Evolutionary conservation across 768 basidiomycete genomes (phyloP).

Genomic region (Boletus vinaceobasis): DNA sequence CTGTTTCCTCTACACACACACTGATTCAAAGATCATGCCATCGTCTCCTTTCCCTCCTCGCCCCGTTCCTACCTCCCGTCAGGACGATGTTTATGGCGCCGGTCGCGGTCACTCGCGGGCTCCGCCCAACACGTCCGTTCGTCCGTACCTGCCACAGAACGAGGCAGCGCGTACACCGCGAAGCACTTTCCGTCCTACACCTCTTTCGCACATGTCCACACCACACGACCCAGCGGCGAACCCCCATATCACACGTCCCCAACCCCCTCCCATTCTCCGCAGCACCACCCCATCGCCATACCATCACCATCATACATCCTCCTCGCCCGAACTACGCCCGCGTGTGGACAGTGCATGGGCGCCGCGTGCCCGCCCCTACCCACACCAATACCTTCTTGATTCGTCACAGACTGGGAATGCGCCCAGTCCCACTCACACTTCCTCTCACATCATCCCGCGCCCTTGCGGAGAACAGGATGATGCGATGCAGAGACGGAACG

Average conservation of each 20-base stretch:
- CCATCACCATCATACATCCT: slow-evolving; percentile 22
- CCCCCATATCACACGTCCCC: background rate
- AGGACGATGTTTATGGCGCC: slow-evolving; percentile 5
- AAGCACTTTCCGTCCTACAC: slow-evolving; percentile 18
- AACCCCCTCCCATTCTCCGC: slow-evolving; percentile 8
- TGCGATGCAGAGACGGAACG: slow-evolving; percentile 8
- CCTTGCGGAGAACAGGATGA: slow-evolving; percentile 12
- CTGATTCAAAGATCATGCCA: slow-evolving; percentile 15
- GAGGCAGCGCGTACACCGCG: slow-evolving; percentile 12
- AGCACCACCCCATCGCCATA: slow-evolving; percentile 4
- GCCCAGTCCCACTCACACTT: background rate
- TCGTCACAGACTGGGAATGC: background rate
- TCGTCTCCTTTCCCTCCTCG: slow-evolving; percentile 20
- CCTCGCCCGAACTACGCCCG: slow-evolving; percentile 23
- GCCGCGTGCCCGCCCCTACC: slow-evolving; percentile 19
- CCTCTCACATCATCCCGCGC: slow-evolving; percentile 13
- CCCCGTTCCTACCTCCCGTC: slow-evolving; percentile 4
- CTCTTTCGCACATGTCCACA: background rate
- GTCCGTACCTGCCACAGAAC: background rate
- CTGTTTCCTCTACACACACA: background rate
- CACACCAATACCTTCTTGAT: slow-evolving; percentile 12
- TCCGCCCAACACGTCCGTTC: slow-evolving; percentile 1
- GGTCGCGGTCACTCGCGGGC: background rate
- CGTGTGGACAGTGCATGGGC: slow-evolving; percentile 20
- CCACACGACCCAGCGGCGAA: slow-evolving; percentile 3